Evolutionary conservation across 1,284 basidiomycete genomes (phyloP), one percentile per base, ranked within the genome.

Genomic region (Exsudoporus floridanus): DNA sequence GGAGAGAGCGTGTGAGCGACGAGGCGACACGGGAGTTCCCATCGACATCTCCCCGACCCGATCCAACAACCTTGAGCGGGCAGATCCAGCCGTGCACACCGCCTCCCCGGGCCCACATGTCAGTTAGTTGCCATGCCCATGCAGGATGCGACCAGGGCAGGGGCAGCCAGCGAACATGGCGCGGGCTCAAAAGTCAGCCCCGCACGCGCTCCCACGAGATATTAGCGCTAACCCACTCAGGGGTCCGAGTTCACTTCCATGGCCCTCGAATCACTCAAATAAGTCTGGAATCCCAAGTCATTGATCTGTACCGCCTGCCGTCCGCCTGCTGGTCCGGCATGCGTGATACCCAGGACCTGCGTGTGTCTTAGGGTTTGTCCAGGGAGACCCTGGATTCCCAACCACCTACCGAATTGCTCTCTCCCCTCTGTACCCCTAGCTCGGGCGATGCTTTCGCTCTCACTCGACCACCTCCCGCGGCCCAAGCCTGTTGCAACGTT

Each of bases 221-320:
- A 58, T 54, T 54, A 43, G 60, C 62, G 57, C 45, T 57, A 56
- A 60, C 62, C 66, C 62, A 69, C 66, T 67, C n/a, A 64, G 62
- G 66, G 66, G 66, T 63, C 66, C 66, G 64, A 67, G 46, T 34
- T 53, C 52, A 50, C 47, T 55, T 58, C 57, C 57, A 53, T 49
- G 21, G 39, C 50, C 60, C 49, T 66, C 48, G 45, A 61, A 56
- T 64, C 64, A 67, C 60, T 63, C 66, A 53, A 63, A 52, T 39
- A 60, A 65, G 66, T 61, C 58, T 63, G 64, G 66, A 65, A 64
- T 67, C 65, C 64, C 45, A 49, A 60, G 54, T 56, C 60, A 69
- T 69, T 69, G 66, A 69, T 64, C 60, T 67, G 57, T 51, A 56
- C 64, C 66, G 49, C 63, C 60, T 64, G 64, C 64, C 62, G 64